phyloP scores from a whole-genome alignment of 345 rosid species.

The Erodium maritimum region DNA sequence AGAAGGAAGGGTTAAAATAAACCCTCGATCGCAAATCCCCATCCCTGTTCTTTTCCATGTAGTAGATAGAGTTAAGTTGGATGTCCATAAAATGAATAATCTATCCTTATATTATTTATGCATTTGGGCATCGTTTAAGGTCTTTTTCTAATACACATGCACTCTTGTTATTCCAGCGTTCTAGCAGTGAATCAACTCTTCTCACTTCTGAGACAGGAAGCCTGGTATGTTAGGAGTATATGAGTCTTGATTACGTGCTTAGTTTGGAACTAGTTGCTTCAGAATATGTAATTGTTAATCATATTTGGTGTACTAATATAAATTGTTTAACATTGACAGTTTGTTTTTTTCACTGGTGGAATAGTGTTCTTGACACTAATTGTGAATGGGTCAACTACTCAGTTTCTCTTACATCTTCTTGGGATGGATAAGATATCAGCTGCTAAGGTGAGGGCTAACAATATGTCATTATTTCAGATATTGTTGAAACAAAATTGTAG shows the following conservation, averaged over 20 bases:
- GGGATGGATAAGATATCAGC: conserved; percentile 62
- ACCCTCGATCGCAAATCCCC: neutral
- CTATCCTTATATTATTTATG: neutral
- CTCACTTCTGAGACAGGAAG: conserved; percentile 62
- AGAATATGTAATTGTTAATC: neutral
- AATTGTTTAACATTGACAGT: conserved; percentile 31
- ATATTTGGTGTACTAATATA: conserved; percentile 2
- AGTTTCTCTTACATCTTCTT: conserved; percentile 62
- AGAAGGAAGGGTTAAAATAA: neutral
- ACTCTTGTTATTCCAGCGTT: conserved; percentile 34
- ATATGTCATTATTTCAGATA: neutral
- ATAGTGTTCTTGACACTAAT: conserved; percentile 84
- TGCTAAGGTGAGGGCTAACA: conserved; percentile 45
- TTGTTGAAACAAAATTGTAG: neutral
- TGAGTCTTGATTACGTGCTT: conserved; percentile 8
- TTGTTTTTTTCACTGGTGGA: conserved; percentile 92
- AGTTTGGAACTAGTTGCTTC: neutral
- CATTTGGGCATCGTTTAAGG: neutral
- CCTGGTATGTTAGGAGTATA: conserved; percentile 40
- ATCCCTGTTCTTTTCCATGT: neutral
- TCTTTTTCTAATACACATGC: conserved; percentile 5
- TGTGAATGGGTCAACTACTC: conserved; percentile 88
- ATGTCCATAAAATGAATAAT: neutral
- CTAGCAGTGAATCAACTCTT: conserved; percentile 33
- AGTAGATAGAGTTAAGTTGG: neutral